Base-by-base conservation (phyloP, 345 rosid species). In the Camelina neglecta region DNA sequence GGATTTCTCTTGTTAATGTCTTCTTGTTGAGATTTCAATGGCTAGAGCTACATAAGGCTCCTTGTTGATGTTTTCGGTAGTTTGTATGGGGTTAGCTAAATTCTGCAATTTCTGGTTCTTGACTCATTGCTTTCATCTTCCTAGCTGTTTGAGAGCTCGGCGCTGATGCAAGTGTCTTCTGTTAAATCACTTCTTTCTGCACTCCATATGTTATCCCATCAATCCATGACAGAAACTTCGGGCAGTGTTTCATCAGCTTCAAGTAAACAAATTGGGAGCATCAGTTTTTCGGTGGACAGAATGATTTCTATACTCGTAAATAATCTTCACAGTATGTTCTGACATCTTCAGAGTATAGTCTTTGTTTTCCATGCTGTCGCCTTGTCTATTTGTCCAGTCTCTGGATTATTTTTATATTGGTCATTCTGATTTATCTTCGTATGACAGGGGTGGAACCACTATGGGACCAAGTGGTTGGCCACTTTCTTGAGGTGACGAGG, bases 101-200 rank as follows among this genome's bases (percentile, higher is more conserved):
- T 71, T 75, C 39, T 60, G 63, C 64, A 72, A 38, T 44, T 70
- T 69, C 48, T 66, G 26, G 51, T n/a, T 53, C 77, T 85, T 90
- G 80, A 89, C 80, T 56, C 71, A 29, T 49, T 69, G 24, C 73
- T 77, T 86, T 81, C 67, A 47, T 81, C 75, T 72, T 80, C 65
- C 65, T 58, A 94, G 99, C 87, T 95, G 70, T 95, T 95, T 78
- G 99, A 92, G 86, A 95, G 99, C 90, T 95, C 99, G 8, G 97
- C 96, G 54, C 76, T 92, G 87, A 95, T 95, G 99, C 90, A 90
- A 77, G 78, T 89, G 80, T 87, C 96, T 77, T 97, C 99, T 24
- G 97, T 95, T 79, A 90, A 90, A 82, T 89, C 99, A 70, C 99
- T 95, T 83, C 92, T 95, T 65, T 86, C 88, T 84, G 97, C 97